Percentiles rank a stretch among this genome's conserved stretches.
Evolutionary conservation across 2,329 filamentous ascomycete species (phyloP).

Genomic region (Diaporthe citri): DNA sequence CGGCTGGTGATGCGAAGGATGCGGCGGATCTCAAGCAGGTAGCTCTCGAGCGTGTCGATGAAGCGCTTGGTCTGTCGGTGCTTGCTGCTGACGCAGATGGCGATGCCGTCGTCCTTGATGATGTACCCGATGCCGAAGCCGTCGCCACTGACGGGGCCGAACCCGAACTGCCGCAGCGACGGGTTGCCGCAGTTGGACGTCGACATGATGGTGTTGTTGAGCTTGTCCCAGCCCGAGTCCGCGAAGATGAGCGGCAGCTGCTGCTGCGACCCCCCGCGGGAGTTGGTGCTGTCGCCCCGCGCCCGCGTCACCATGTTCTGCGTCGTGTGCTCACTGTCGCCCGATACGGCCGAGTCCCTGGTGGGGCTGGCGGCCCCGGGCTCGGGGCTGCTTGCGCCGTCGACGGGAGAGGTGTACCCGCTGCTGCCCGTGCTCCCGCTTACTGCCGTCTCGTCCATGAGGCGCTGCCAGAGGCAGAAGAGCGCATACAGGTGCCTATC

Average conservation of each 20-base stretch:
- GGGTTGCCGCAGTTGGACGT: slow-evolving; percentile 99
- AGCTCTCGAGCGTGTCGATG: slow-evolving; percentile 89
- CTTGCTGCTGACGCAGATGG: slow-evolving; percentile 92
- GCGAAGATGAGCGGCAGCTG: slow-evolving; percentile 83
- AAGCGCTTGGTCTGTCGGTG: slow-evolving; percentile 93
- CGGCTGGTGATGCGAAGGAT: slow-evolving; percentile 78
- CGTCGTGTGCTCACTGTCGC: slow-evolving; percentile 49
- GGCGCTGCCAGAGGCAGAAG: slow-evolving; percentile 94
- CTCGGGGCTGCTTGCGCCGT: slow-evolving; percentile 58
- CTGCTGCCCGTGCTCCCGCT: slow-evolving; percentile 66
- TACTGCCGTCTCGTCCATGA: slow-evolving; percentile 78
- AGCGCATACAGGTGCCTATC: slow-evolving; percentile 95
- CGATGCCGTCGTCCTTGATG: slow-evolving; percentile 93
- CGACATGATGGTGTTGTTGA: slow-evolving; percentile 93
- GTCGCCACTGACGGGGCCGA: slow-evolving; percentile 92
- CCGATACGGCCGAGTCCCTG: slow-evolving; percentile 62
- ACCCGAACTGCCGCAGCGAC: slow-evolving; percentile 93
- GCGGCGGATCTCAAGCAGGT: slow-evolving; percentile 90
- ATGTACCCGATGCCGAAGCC: slow-evolving; percentile 99
- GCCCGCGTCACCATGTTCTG: slow-evolving; percentile 53
- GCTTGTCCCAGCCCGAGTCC: slow-evolving; percentile 91
- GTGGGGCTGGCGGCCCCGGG: slow-evolving; percentile 67
- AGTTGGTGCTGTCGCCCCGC: slow-evolving; percentile 68
- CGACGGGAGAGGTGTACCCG: slow-evolving; percentile 73
- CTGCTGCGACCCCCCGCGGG: slow-evolving; percentile 53